phyloP scores from a whole-genome alignment of 1,139 yeast species.

The Sugiyamaella castrensis region DNA sequence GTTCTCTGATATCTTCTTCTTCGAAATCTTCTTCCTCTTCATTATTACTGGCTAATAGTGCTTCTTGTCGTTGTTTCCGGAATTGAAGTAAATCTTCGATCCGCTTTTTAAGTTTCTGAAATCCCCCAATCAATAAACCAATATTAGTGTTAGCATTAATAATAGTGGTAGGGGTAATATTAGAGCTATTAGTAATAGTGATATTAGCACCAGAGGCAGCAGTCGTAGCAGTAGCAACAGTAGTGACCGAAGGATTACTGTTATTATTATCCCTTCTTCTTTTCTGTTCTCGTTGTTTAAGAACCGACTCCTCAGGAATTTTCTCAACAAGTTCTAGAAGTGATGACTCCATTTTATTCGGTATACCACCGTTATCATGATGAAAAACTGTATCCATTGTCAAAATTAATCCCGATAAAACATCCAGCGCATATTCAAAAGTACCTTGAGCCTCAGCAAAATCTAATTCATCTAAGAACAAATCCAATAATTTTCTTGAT shows the following conservation, averaged over 20 bases:
- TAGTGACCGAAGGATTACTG: background rate
- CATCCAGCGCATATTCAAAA: conserved; percentile 26
- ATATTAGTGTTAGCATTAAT: background rate
- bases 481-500: conserved; percentile 47
- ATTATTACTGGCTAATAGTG: background rate
- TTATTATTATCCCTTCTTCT: conserved; percentile 1
- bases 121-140: conserved; percentile 4
- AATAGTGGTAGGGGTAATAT: background rate
- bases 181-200: background rate
- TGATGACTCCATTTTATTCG: conserved; percentile 10
- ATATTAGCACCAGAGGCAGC: background rate
- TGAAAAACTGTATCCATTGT: conserved; percentile 16
- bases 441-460: conserved; percentile 29
- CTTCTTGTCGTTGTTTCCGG: conserved; percentile 1
- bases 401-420: conserved; percentile 21
- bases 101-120: conserved; percentile 6
- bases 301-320: conserved; percentile 14
- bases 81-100: conserved; percentile 3
- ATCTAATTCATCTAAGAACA: conserved; percentile 30
- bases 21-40: background rate
- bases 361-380: conserved; percentile 5
- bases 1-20: background rate
- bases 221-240: background rate
- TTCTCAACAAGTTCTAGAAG: conserved; percentile 6
- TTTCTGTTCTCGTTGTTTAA: conserved; percentile 9